Conservation (phyloP, 2,329 filamentous ascomycete genomes). For the Stachybotrys elegans region DNA sequence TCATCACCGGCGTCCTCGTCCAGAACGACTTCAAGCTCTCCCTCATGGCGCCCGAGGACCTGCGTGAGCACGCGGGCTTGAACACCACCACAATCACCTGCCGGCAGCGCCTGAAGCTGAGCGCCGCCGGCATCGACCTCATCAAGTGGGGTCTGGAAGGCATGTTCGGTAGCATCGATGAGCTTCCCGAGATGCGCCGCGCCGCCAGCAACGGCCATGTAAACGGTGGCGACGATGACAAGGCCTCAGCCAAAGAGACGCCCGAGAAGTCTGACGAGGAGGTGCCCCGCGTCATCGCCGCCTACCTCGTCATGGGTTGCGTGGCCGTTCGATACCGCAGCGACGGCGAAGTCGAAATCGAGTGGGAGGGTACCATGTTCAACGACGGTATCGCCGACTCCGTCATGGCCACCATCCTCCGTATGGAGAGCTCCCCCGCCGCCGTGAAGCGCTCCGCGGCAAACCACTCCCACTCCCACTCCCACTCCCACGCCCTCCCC, state of each 20-base stretch:
- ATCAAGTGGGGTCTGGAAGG: conserved; percentile 93
- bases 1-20: conserved; percentile 87
- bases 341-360: conserved; percentile 78
- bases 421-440: conserved; percentile 88
- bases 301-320: conserved; percentile 82
- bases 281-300: conserved; percentile 46
- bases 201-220: conserved; percentile 19
- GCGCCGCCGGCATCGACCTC: conserved; percentile 82
- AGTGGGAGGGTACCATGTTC: conserved; percentile 97
- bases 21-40: conserved; percentile 98
- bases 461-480: conserved; percentile 26
- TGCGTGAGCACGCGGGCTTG: conserved; percentile 93
- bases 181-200: conserved; percentile 51
- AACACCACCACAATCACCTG: conserved; percentile 93
- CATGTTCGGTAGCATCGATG: conserved; percentile 84
- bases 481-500: conserved; percentile 39
- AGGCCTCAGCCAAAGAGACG: conserved; percentile 24
- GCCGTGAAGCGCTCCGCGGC: conserved; percentile 69
- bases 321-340: conserved; percentile 73
- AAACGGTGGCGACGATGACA: conserved; percentile 33
- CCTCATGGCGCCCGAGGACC: conserved; percentile 92
- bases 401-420: conserved; percentile 86
- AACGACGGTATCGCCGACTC: conserved; percentile 98
- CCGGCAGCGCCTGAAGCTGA: conserved; percentile 83
- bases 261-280: conserved; percentile 62